These are phyloP conservation scores for Tagetes erecta DNA, from an alignment of 129 eudicot species.

Conservation along the genomic window DNA sequence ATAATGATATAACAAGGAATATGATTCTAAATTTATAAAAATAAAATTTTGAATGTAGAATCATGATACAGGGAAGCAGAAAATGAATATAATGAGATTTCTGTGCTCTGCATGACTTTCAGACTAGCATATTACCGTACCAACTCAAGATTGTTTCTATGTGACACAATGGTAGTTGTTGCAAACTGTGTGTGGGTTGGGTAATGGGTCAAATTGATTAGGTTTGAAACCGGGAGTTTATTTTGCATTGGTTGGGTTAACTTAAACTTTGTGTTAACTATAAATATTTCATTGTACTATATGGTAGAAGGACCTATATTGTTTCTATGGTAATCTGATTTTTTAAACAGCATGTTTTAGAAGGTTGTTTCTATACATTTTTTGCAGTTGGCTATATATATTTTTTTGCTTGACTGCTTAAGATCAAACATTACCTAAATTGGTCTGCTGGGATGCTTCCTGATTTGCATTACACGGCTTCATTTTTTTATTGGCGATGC, in stretches of 20 bases:
- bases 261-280: neutral
- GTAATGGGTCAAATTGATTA: neutral
- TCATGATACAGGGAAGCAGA: neutral
- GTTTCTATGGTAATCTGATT: neutral
- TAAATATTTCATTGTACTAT: neutral
- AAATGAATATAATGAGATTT: constrained; percentile 1
- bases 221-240: neutral
- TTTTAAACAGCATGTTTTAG: neutral
- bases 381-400: neutral
- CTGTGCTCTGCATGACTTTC: neutral
- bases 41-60: neutral
- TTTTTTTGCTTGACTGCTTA: neutral
- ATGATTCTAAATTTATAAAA: neutral
- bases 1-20: constrained; percentile 12
- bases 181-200: neutral
- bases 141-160: neutral
- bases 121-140: constrained; percentile 6
- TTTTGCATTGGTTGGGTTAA: neutral
- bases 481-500: constrained; percentile 29
- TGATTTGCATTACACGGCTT: constrained; percentile 14
- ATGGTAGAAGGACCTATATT: neutral
- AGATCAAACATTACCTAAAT: neutral
- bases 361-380: neutral
- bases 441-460: neutral
- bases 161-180: neutral